phyloP scores from a whole-genome alignment of 352 stramenopile species.

The Peronospora farinosa region DNA sequence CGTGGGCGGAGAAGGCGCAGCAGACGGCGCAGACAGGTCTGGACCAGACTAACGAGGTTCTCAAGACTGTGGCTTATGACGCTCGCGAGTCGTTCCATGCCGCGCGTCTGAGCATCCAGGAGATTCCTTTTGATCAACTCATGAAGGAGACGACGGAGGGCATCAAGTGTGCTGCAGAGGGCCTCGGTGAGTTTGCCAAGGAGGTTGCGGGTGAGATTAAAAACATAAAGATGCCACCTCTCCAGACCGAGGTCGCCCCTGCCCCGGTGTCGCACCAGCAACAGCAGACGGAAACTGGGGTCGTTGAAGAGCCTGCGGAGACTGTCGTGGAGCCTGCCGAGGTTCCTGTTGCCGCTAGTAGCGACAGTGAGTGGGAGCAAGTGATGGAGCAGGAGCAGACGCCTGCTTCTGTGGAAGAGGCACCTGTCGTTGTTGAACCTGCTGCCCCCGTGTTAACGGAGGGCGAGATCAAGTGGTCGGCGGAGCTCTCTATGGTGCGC shows the following conservation, averaged over 20 bases:
- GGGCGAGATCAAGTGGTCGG: conserved; percentile 77
- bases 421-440: conserved; percentile 36
- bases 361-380: conserved; percentile 70
- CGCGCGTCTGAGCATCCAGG: conserved; percentile 55
- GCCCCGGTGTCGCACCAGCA: conserved; percentile 16
- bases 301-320: conserved; percentile 22
- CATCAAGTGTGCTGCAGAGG: conserved; percentile 71
- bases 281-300: conserved; percentile 26
- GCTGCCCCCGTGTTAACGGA: conserved; percentile 34
- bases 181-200: conserved; percentile 69
- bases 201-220: conserved; percentile 71
- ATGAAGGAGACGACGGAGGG: conserved; percentile 72
- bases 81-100: conserved; percentile 47
- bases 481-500: conserved; percentile 59
- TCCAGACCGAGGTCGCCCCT: conserved; percentile 28
- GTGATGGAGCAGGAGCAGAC: conserved; percentile 38
- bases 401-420: conserved; percentile 25
- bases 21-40: conserved; percentile 45
- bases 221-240: conserved; percentile 32
- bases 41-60: conserved; percentile 54
- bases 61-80: conserved; percentile 52
- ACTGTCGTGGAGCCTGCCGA: conserved; percentile 9
- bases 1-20: conserved; percentile 59
- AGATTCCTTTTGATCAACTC: conserved; percentile 80
- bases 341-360: conserved; percentile 13